Conservation (phyloP, 345 rosid species). For the Litchi chinensis region DNA sequence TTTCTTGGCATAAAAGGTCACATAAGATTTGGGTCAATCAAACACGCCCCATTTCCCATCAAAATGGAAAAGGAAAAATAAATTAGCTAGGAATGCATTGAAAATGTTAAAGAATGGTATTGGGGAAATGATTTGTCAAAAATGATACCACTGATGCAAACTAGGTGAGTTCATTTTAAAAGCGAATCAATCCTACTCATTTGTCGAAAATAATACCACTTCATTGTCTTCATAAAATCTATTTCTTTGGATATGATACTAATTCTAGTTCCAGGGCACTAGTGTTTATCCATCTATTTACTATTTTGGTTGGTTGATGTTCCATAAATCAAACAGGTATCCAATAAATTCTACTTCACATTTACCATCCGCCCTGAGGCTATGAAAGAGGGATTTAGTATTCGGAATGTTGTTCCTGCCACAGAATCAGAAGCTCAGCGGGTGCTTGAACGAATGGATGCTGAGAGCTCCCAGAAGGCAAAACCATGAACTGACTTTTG, state of each 20-base stretch:
- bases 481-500: constrained; percentile 13
- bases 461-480: constrained; percentile 45
- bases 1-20: too few relatives aligned
- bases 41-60: too few relatives aligned
- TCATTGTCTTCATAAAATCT: background rate
- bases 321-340: constrained; percentile 53
- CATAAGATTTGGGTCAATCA: too few relatives aligned
- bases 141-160: too few relatives aligned
- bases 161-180: too few relatives aligned
- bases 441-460: constrained; percentile 82
- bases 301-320: background rate
- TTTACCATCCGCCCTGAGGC: constrained; percentile 77
- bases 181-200: background rate
- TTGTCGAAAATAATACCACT: background rate
- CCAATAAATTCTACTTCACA: constrained; percentile 87
- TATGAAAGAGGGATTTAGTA: constrained; percentile 60
- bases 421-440: constrained; percentile 85
- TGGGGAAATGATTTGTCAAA: too few relatives aligned
- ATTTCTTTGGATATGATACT: background rate
- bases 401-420: constrained; percentile 85
- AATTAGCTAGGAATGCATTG: too few relatives aligned
- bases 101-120: too few relatives aligned
- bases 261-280: background rate
- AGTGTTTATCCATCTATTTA: background rate
- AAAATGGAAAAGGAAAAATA: too few relatives aligned